phyloP scores from a whole-genome alignment of 352 stramenopile species.

The Pythium brachiatum region DNA sequence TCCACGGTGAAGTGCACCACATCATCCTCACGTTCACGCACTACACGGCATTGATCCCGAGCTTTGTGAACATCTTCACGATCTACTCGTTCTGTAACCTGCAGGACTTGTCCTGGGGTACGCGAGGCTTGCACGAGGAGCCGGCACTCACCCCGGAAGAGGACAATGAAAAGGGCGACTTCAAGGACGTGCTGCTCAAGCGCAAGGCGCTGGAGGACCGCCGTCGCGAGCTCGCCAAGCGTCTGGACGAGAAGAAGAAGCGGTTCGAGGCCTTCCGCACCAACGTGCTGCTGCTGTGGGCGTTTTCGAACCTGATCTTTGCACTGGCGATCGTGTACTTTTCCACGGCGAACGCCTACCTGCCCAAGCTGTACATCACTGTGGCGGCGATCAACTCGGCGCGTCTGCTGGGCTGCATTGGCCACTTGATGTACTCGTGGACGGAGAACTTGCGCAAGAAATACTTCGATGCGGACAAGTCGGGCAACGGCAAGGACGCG shows the following conservation, averaged over 20 bases:
- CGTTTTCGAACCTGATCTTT: slow-evolving; percentile 81
- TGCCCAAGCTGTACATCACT: slow-evolving; percentile 70
- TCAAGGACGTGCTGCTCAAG: slow-evolving; percentile 82
- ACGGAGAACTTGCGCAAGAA: slow-evolving; percentile 28
- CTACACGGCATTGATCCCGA: slow-evolving; percentile 84
- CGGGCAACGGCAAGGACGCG: slow-evolving; percentile 44
- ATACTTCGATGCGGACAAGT: slow-evolving; percentile 21
- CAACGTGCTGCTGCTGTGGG: slow-evolving; percentile 78
- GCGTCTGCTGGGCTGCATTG: slow-evolving; percentile 61
- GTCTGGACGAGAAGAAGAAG: slow-evolving; percentile 66
- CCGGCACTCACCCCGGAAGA: slow-evolving; percentile 40
- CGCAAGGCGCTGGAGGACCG: slow-evolving; percentile 69
- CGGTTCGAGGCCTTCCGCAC: slow-evolving; percentile 84
- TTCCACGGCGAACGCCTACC: slow-evolving; percentile 45
- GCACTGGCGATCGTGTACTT: slow-evolving; percentile 75
- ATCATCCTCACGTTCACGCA: slow-evolving; percentile 86
- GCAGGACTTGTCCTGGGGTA: slow-evolving; percentile 87
- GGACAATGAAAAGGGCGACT: slow-evolving; percentile 74
- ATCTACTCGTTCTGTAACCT: slow-evolving; percentile 91
- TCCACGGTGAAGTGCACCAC: slow-evolving; percentile 80
- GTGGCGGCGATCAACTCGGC: slow-evolving; percentile 69
- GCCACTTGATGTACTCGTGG: slow-evolving; percentile 73
- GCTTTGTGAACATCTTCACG: slow-evolving; percentile 88
- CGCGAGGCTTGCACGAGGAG: slow-evolving; percentile 64
- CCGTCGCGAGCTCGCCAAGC: slow-evolving; percentile 50